Percentiles rank a stretch among this genome's conserved stretches.
Conservation (phyloP, 129 eudicot species). For the Sambucus nigra region DNA sequence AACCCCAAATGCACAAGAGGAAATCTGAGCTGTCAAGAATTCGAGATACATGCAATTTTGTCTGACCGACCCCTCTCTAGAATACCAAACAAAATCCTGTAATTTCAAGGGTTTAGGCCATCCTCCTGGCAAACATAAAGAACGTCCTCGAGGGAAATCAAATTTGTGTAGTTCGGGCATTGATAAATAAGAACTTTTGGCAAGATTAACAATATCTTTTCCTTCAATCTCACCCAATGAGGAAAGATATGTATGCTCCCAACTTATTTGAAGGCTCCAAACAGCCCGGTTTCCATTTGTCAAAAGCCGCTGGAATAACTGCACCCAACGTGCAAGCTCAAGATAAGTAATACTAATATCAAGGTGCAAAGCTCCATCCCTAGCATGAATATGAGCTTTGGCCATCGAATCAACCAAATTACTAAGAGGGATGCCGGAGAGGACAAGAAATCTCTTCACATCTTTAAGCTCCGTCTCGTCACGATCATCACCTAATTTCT, state of each 20-base stretch:
- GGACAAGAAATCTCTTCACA: constrained; percentile 63
- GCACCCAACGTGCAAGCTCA: constrained; percentile 92
- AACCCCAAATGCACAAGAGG: constrained; percentile 24
- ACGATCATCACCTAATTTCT: constrained; percentile 9
- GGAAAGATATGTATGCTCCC: constrained; percentile 92
- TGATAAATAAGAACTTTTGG: constrained; percentile 34
- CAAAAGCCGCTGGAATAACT: constrained; percentile 68
- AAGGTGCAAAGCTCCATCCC: constrained; percentile 32
- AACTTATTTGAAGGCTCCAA: constrained; percentile 85
- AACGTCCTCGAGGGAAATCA: constrained; percentile 17
- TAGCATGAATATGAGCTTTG: constrained; percentile 64
- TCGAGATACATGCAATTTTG: constrained; percentile 72
- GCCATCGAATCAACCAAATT: constrained; percentile 70
- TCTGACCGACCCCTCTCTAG: constrained; percentile 57
- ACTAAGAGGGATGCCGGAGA: constrained; percentile 55
- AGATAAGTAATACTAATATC: constrained; percentile 51
- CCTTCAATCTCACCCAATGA: constrained; percentile 73
- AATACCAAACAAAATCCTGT: constrained; percentile 52
- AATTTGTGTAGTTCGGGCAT: constrained; percentile 17
- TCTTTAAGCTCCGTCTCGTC: constrained; percentile 52
- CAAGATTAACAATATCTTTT: constrained; percentile 44
- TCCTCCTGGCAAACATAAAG: constrained; percentile 71
- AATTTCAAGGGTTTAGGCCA: constrained; percentile 70
- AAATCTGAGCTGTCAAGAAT: constrained; percentile 51
- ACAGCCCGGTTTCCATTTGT: constrained; percentile 54